phyloP scores from a whole-genome alignment of 2,329 filamentous ascomycete genomes.

The Colletotrichum costaricense region DNA sequence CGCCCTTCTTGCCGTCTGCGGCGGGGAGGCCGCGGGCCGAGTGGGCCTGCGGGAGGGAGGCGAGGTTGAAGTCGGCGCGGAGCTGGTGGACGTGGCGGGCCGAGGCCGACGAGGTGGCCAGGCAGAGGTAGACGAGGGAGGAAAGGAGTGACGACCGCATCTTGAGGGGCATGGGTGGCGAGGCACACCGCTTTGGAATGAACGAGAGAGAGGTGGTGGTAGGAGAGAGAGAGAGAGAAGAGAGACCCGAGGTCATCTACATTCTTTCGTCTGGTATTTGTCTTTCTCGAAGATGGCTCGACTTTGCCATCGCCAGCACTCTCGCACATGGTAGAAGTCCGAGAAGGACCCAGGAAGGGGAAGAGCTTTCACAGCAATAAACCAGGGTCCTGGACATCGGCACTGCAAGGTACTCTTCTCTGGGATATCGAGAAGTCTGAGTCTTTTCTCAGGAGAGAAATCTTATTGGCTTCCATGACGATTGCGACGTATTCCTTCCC shows the following conservation, averaged over 20 bases:
- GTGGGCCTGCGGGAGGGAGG: slow-evolving; percentile 14
- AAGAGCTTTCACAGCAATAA: not conserved
- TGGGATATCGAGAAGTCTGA: not conserved
- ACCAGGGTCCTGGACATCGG: not conserved
- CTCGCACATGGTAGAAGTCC: not conserved
- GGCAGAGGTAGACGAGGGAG: slow-evolving; percentile 5
- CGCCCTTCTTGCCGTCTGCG: slow-evolving; percentile 26
- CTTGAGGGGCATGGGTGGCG: not conserved
- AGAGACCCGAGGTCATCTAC: not conserved
- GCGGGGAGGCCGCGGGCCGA: slow-evolving; percentile 24
- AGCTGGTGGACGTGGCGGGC: slow-evolving; percentile 24
- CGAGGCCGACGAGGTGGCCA: not conserved
- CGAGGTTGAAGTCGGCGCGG: slow-evolving; percentile 13
- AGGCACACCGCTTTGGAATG: not conserved
- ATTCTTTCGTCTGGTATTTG: slow-evolving; percentile 5
- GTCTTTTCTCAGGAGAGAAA: not conserved
- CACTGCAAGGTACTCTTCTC: not conserved
- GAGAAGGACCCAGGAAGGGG: not conserved
- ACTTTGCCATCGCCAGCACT: not conserved
- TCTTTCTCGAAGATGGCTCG: not conserved
- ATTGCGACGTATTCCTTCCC: slow-evolving; percentile 2
- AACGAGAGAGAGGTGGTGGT: not conserved
- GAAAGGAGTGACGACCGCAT: slow-evolving; percentile 22
- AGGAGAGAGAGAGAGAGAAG: not conserved
- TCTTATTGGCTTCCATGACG: not conserved